Conservation (phyloP, 129 eudicot genomes). For the Tagetes erecta region DNA sequence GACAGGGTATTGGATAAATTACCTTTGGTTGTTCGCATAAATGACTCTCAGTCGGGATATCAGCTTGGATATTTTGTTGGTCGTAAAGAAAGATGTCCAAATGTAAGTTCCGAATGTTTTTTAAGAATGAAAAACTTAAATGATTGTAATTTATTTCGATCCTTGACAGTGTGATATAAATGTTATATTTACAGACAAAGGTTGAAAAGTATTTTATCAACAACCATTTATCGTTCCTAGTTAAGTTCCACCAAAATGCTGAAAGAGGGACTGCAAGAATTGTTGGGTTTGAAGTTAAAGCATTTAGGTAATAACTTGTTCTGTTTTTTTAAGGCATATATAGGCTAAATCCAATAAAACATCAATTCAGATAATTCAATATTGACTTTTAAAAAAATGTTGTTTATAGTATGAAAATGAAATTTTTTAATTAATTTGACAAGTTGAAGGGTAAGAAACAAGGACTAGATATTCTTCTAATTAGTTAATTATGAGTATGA, state of each 20-base stretch:
- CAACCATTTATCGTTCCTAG: constrained; percentile 53
- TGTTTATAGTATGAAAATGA: too few species aligned
- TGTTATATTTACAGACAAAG: constrained; percentile 37
- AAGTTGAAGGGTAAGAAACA: too few species aligned
- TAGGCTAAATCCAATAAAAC: too few species aligned
- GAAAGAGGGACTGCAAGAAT: constrained; percentile 45
- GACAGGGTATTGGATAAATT: constrained; percentile 60
- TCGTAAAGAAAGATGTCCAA: constrained; percentile 40
- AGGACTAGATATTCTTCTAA: too few species aligned
- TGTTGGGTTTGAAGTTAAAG: constrained; percentile 58
- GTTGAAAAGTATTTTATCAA: constrained; percentile 55
- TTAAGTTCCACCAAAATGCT: constrained; percentile 45
- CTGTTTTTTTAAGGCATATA: too few species aligned
- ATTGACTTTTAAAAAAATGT: too few species aligned
- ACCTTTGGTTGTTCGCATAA: constrained; percentile 51
- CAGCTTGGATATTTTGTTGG: constrained; percentile 54
- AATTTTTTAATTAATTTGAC: too few species aligned
- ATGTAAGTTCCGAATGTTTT: constrained; percentile 36
- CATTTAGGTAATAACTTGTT: constrained; percentile 38
- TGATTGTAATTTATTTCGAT: too few species aligned
- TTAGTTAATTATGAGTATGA: too few species aligned
- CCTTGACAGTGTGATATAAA: too few species aligned
- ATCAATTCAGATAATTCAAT: too few species aligned
- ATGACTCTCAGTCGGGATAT: constrained; percentile 25
- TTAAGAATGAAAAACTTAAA: too few species aligned